Evolutionary conservation across 208 protist genomes (phyloP), one percentile per base, ranked within the genome.

Genomic region (Acanthamoeba sp.): DNA sequence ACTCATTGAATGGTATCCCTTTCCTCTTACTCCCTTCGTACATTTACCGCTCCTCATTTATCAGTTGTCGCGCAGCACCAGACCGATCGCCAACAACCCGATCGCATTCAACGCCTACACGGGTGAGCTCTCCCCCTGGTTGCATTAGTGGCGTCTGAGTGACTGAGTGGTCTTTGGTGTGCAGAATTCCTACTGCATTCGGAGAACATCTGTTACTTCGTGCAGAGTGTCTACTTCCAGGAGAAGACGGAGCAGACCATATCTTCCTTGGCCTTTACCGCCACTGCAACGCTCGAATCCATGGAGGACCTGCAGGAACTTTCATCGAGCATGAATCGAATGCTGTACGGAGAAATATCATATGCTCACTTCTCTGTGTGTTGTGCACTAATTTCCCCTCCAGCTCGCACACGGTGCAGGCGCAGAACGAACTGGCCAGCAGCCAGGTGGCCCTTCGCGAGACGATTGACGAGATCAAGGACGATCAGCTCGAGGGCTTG

Each of bases 61-160:
- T 18, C 18, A 20, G 22, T 40, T 52, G 9, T 45, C 5, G 71
- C 10, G 29, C 20, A 45, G 73, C 78, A 88, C 78, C 24, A 27
- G n/a, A 27, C 78, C 78, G 9, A 88, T 88, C 40, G 22, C 29
- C 9, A 29, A 88, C n/a, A 62, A 88, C 48, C 78, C 78, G 7
- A 88, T 88, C n/a, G 78, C 78, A 16, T 88, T 88, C 78, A 88
- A 88, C 78, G 34, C 78, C 22, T 88, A 88, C 48, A 88, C 78
- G 1, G 78, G 78, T 88, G 38, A 3, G 45, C 10, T 5, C 73
- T 42, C 40, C 16, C n/a, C 1, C 10, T 27, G 22, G 64, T 14
- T 22, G 18, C 9, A 12, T n/a, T 14, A 38, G n/a, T 18, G 4
- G 10, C 32, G 32, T 36, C 45, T 0, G 9, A 12, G 18, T 88